phyloP scores from a whole-genome alignment of 768 basidiomycete genomes.

The Psilocybe tampanensis region DNA sequence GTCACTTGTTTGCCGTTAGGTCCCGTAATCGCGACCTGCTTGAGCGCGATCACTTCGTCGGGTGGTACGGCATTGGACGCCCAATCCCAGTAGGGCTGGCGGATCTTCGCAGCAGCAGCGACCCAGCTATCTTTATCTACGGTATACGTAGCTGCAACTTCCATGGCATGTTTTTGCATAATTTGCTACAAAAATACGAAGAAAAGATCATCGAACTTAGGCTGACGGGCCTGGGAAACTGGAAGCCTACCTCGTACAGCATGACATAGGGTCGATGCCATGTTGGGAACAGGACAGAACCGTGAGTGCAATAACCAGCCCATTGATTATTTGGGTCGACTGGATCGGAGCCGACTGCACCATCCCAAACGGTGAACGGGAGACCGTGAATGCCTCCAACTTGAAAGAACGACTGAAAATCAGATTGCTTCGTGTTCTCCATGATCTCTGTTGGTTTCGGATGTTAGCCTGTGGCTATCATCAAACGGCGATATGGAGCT shows the following conservation, averaged over 20 bases:
- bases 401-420: slow-evolving; percentile 42
- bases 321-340: slow-evolving; percentile 27
- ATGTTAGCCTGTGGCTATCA: background rate
- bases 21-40: slow-evolving; percentile 33
- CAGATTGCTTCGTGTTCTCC: slow-evolving; percentile 26
- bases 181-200: slow-evolving; percentile 42
- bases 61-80: slow-evolving; percentile 42
- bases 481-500: background rate
- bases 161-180: slow-evolving; percentile 38
- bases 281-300: slow-evolving; percentile 53
- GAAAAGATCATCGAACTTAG: background rate
- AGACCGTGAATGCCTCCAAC: slow-evolving; percentile 56
- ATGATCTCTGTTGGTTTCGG: slow-evolving; percentile 28
- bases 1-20: slow-evolving; percentile 27
- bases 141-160: slow-evolving; percentile 44
- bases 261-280: slow-evolving; percentile 59
- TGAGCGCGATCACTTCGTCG: slow-evolving; percentile 36
- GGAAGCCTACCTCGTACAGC: slow-evolving; percentile 47
- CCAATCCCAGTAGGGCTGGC: slow-evolving; percentile 59
- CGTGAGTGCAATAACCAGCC: slow-evolving; percentile 61
- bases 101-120: slow-evolving; percentile 37
- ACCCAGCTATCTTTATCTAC: slow-evolving; percentile 29
- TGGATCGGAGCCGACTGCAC: slow-evolving; percentile 27
- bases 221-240: background rate
- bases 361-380: slow-evolving; percentile 48